These are phyloP conservation scores for Groenewaldozyma tartarivorans DNA, from an alignment of 805 yeast species.

Conservation along the genomic window DNA sequence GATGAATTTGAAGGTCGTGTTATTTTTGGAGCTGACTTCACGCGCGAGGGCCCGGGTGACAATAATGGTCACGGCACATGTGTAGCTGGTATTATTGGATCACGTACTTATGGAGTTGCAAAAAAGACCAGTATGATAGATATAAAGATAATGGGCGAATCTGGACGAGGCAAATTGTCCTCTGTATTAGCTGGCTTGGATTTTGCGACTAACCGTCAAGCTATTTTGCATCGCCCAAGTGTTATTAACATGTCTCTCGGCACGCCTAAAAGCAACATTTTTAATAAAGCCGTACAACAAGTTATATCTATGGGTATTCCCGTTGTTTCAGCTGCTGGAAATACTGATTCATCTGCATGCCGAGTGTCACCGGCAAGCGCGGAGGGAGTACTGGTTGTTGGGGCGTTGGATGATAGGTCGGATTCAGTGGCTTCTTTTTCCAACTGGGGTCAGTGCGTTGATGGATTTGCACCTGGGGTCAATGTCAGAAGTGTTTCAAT, in stretches of 20 bases:
- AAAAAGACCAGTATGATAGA: slow-evolving; percentile 54
- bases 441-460: slow-evolving; percentile 93
- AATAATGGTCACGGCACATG: slow-evolving; percentile 83
- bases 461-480: slow-evolving; percentile 78
- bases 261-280: slow-evolving; percentile 19
- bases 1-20: slow-evolving; percentile 34
- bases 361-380: slow-evolving; percentile 81
- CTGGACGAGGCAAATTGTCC: slow-evolving; percentile 53
- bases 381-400: slow-evolving; percentile 63
- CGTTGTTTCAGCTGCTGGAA: slow-evolving; percentile 43
- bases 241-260: slow-evolving; percentile 21
- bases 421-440: slow-evolving; percentile 69
- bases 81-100: slow-evolving; percentile 78
- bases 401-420: slow-evolving; percentile 71
- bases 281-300: slow-evolving; percentile 21
- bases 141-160: slow-evolving; percentile 56
- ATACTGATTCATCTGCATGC: slow-evolving; percentile 70
- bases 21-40: slow-evolving; percentile 34
- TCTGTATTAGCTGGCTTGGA: slow-evolving; percentile 27
- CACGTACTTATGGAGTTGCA: slow-evolving; percentile 70
- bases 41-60: slow-evolving; percentile 46
- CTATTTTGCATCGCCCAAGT: slow-evolving; percentile 12
- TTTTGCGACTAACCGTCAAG: slow-evolving; percentile 20
- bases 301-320: slow-evolving; percentile 18
- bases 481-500: slow-evolving; percentile 51